Evolutionary conservation across 129 eudicot genomes (phyloP).

Genomic region (Flaveria bidentis): DNA sequence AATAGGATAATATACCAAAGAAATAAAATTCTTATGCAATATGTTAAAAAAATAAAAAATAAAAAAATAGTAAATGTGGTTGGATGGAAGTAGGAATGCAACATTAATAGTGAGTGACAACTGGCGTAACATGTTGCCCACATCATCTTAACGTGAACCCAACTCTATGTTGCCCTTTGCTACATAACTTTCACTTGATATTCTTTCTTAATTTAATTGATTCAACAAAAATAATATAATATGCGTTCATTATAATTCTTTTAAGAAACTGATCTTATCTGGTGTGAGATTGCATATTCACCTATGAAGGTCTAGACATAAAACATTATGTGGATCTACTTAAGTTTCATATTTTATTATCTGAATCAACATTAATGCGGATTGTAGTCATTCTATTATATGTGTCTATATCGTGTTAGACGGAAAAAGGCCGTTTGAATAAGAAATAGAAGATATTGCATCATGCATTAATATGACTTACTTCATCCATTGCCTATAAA

Average conservation of each 20-base stretch:
- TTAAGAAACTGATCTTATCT: neutral
- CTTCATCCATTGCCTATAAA: no score
- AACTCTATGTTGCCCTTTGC: constrained; percentile 18
- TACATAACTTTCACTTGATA: constrained; percentile 7
- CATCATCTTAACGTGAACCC: constrained; percentile 38
- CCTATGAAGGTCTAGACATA: no score
- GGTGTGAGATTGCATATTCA: no score
- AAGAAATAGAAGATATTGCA: no score
- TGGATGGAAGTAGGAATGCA: constrained; percentile 25
- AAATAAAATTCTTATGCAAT: neutral
- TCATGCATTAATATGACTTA: no score
- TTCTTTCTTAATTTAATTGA: neutral
- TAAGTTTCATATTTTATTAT: no score
- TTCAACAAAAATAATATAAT: neutral
- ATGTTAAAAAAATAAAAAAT: neutral
- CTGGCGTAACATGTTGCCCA: constrained; percentile 35
- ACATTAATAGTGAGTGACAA: constrained; percentile 32
- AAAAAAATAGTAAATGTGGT: constrained; percentile 8
- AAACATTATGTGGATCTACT: no score
- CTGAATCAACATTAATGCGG: no score
- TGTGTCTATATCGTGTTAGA: no score
- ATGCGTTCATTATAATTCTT: neutral
- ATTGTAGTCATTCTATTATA: no score
- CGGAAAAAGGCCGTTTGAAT: no score
- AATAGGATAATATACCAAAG: neutral